These are phyloP conservation scores for Pochonia chlamydosporia DNA, from an alignment of 2,329 filamentous ascomycete genomes.

Conservation along the genomic window DNA sequence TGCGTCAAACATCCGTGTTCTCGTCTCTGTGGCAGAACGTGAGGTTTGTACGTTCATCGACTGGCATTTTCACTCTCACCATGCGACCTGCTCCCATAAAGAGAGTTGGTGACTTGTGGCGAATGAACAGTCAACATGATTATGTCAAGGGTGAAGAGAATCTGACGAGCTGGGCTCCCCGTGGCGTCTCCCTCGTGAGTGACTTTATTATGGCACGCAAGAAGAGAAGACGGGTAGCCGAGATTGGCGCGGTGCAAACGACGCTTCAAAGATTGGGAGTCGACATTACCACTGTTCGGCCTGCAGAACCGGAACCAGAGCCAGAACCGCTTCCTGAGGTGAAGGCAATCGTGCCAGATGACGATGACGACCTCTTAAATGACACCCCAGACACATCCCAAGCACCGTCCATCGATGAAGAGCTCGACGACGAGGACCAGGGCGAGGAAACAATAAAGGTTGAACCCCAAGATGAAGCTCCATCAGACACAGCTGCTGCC, in stretches of 20 bases:
- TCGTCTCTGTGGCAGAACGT: constrained; percentile 80
- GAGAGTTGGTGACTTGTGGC: constrained; percentile 87
- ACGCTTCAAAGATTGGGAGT: constrained; percentile 55
- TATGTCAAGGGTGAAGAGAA: constrained; percentile 96
- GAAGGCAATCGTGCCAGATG: constrained; percentile 41
- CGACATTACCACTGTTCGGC: constrained; percentile 32
- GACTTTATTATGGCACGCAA: constrained; percentile 76
- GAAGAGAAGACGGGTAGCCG: constrained; percentile 66
- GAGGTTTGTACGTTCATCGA: constrained; percentile 80
- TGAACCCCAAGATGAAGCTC: constrained; percentile 10
- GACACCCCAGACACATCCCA: constrained; percentile 51
- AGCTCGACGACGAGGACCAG: constrained; percentile 16
- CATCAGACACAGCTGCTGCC: constrained; percentile 16
- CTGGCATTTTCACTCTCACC: constrained; percentile 78
- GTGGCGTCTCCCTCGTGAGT: constrained; percentile 83
- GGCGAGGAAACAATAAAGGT: constrained; percentile 17
- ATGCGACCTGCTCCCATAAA: constrained; percentile 88
- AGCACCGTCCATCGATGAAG: constrained; percentile 27
- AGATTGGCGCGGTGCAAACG: constrained; percentile 71
- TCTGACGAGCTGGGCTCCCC: constrained; percentile 76
- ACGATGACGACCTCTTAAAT: constrained; percentile 53
- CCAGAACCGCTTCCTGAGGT: constrained; percentile 28
- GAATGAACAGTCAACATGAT: constrained; percentile 89
- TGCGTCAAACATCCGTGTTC: constrained; percentile 82
- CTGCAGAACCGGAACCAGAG: constrained; percentile 27